These are phyloP conservation scores for Phlebopus sp. DNA, from an alignment of 1,284 basidiomycete genomes.

Conservation along the genomic window DNA sequence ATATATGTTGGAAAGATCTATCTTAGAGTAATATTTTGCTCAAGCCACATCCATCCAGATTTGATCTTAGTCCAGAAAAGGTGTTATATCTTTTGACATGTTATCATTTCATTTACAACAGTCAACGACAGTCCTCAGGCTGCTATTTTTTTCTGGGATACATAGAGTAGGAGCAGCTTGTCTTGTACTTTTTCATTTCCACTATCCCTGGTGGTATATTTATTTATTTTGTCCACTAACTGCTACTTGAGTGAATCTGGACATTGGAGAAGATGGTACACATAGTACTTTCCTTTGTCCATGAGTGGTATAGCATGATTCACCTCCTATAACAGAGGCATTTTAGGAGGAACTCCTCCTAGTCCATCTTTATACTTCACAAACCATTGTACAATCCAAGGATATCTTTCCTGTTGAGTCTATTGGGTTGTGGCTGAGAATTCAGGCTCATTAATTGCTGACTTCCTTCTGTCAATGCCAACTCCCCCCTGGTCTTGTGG, in stretches of 20 bases:
- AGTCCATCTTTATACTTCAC: too few species aligned
- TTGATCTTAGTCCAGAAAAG: slow-evolving; percentile 33
- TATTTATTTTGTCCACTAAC: too few species aligned
- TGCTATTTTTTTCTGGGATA: too few species aligned
- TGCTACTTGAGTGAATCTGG: too few species aligned
- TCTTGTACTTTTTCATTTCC: too few species aligned
- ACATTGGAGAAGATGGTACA: too few species aligned
- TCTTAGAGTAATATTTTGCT: slow-evolving; percentile 21
- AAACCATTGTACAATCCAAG: too few species aligned
- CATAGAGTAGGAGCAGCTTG: too few species aligned
- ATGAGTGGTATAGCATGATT: slow-evolving; percentile 34
- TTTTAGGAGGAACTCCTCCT: slow-evolving; percentile 14
- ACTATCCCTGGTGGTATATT: too few species aligned
- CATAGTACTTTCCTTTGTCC: slow-evolving; percentile 12
- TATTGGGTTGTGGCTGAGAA: too few species aligned
- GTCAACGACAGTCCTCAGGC: not conserved
- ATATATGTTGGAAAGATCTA: slow-evolving; percentile 34
- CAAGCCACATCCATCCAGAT: slow-evolving; percentile 24
- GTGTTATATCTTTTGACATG: slow-evolving; percentile 29
- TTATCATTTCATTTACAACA: slow-evolving; percentile 15
- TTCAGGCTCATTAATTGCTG: not conserved
- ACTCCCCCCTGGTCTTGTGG: too few species aligned
- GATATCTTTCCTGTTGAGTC: slow-evolving; percentile 11
- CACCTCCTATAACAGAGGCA: slow-evolving; percentile 28
- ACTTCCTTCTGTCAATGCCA: too few species aligned